These are phyloP conservation scores for Tolypocladium endophyticum DNA, from an alignment of 2,329 filamentous ascomycete species.

Conservation along the genomic window DNA sequence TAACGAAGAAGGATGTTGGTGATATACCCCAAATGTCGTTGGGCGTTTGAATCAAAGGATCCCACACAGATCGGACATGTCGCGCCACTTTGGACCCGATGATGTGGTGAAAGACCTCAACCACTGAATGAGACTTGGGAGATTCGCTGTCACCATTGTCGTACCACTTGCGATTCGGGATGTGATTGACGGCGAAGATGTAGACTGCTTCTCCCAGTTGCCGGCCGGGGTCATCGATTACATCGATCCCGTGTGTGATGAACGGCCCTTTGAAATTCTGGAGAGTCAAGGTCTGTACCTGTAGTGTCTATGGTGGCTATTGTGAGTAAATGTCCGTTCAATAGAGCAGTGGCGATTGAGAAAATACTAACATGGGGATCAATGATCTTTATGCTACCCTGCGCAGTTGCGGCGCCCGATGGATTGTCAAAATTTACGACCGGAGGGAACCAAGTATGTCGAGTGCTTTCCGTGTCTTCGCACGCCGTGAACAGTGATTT, in stretches of 20 bases:
- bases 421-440: constrained; percentile 30
- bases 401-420: constrained; percentile 20
- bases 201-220: constrained; percentile 33
- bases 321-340: constrained; percentile 5
- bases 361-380: constrained; percentile 35
- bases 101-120: constrained; percentile 48
- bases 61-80: constrained; percentile 41
- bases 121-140: constrained; percentile 35
- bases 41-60: constrained; percentile 44
- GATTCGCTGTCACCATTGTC: constrained; percentile 10
- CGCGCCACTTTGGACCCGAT: constrained; percentile 27
- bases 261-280: constrained; percentile 42
- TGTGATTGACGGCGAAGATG: constrained; percentile 51
- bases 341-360: constrained; percentile 24
- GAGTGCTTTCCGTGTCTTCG: constrained; percentile 28
- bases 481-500: constrained; percentile 46
- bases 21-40: constrained; percentile 45
- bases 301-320: constrained; percentile 7
- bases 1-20: constrained; percentile 41
- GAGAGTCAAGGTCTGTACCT: constrained; percentile 32
- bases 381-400: constrained; percentile 40
- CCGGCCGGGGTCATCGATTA: constrained; percentile 36
- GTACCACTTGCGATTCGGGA: constrained; percentile 34
- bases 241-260: constrained; percentile 49
- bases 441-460: constrained; percentile 43